A percentile compares a stretch with the other conserved stretches of the same genome.
Evolutionary conservation across 495 filamentous ascomycete species (phyloP).

Genomic region (Jackrogersella minutella): DNA sequence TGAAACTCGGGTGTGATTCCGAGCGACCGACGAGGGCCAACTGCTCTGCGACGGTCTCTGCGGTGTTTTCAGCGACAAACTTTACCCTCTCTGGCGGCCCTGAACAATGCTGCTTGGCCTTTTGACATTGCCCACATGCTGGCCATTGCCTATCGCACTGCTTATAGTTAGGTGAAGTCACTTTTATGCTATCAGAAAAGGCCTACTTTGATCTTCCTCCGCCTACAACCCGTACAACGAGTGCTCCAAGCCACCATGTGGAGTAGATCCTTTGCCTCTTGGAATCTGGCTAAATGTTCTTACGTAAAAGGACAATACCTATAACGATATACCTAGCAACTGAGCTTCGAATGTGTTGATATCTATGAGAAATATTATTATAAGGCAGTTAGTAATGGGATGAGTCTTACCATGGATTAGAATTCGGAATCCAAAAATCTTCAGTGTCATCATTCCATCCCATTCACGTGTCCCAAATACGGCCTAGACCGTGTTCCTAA

Average conservation of each 20-base stretch:
- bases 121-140: constrained; percentile 10
- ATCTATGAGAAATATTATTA: too few relatives aligned
- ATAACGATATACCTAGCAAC: too few relatives aligned
- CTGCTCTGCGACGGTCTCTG: not conserved
- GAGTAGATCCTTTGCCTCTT: not conserved
- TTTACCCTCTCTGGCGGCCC: not conserved
- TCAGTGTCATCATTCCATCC: too few relatives aligned
- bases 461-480: too few relatives aligned
- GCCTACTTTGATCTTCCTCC: constrained; percentile 16
- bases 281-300: too few relatives aligned
- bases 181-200: not conserved
- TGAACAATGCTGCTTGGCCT: constrained; percentile 1
- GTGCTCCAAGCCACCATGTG: constrained; percentile 11
- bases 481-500: too few relatives aligned
- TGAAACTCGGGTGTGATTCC: not conserved
- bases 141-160: constrained; percentile 19
- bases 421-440: too few relatives aligned
- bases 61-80: not conserved
- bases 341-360: too few relatives aligned
- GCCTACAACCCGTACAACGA: constrained; percentile 6
- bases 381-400: too few relatives aligned
- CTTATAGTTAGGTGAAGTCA: not conserved
- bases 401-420: too few relatives aligned
- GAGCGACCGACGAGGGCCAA: not conserved
- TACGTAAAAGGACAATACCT: too few relatives aligned